These are phyloP conservation scores for Fusarium domesticum DNA, from an alignment of 2,329 filamentous ascomycete genomes.

Conservation along the genomic window DNA sequence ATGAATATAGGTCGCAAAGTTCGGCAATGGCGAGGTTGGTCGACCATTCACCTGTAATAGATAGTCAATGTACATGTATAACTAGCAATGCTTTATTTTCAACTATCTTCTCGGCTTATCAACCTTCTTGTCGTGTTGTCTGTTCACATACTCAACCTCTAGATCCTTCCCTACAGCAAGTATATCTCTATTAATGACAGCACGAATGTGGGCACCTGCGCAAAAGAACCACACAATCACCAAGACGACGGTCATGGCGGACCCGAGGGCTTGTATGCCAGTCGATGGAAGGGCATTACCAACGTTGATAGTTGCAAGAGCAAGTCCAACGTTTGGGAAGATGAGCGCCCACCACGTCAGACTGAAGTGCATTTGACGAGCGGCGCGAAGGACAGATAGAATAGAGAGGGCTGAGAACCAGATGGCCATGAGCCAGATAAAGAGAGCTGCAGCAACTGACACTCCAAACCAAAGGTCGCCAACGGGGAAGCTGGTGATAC, in stretches of 20 bases:
- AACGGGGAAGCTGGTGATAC: conserved; percentile 19
- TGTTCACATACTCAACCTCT: conserved; percentile 40
- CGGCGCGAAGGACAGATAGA: conserved; percentile 36
- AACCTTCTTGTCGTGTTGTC: conserved; percentile 16
- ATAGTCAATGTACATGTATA: too few species aligned
- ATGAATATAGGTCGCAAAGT: too few species aligned
- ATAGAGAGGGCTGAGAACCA: conserved; percentile 50
- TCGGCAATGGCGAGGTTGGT: too few species aligned
- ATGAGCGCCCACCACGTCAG: conserved; percentile 49
- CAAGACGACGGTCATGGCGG: conserved; percentile 49
- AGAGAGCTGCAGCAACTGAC: conserved; percentile 44
- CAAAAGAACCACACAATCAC: conserved; percentile 50
- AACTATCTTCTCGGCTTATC: background rate
- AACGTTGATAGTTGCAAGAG: conserved; percentile 52
- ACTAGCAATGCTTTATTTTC: too few species aligned
- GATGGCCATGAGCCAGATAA: conserved; percentile 51
- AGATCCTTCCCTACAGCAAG: conserved; percentile 53
- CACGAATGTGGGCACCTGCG: conserved; percentile 42
- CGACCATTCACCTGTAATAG: too few species aligned
- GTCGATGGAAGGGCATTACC: conserved; percentile 46
- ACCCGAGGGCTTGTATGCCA: conserved; percentile 46
- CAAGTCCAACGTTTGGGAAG: conserved; percentile 55
- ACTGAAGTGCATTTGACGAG: conserved; percentile 44
- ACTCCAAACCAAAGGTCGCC: conserved; percentile 42
- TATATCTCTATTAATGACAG: conserved; percentile 44